phyloP scores from a whole-genome alignment of 2,329 filamentous ascomycete genomes.

The Leptographium galeiforme region DNA sequence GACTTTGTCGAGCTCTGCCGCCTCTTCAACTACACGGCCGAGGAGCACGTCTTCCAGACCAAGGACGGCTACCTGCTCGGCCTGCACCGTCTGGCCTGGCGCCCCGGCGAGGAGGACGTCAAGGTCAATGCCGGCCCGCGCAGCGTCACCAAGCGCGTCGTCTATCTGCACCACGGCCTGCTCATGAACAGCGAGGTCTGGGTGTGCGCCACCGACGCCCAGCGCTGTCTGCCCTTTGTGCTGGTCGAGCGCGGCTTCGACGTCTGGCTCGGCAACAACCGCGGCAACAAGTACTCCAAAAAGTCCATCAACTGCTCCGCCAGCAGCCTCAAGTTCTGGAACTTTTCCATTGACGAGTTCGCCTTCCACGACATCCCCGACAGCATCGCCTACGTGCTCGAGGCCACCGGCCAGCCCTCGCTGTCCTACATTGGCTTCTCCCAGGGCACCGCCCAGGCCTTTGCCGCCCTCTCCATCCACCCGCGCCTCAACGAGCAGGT shows the following conservation, averaged over 20 bases:
- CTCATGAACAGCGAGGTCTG: slow-evolving; percentile 99
- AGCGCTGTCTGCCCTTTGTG: slow-evolving; percentile 77
- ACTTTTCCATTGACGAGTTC: slow-evolving; percentile 97
- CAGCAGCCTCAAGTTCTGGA: slow-evolving; percentile 71
- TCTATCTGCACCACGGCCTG: slow-evolving; percentile 89
- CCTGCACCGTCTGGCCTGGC: slow-evolving; percentile 74
- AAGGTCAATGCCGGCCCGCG: slow-evolving; percentile 60
- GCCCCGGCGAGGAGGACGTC: slow-evolving; percentile 64
- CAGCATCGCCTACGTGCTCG: slow-evolving; percentile 81
- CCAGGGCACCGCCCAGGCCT: slow-evolving; percentile 92
- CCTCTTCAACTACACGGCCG: slow-evolving; percentile 80
- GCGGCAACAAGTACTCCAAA: slow-evolving; percentile 98
- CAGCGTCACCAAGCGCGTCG: slow-evolving; percentile 66
- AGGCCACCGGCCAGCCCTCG: slow-evolving; percentile 67
- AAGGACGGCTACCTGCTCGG: slow-evolving; percentile 87
- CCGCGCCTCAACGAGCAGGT: slow-evolving; percentile 84
- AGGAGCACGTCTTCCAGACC: slow-evolving; percentile 93
- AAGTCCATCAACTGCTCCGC: slow-evolving; percentile 72
- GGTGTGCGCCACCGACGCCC: slow-evolving; percentile 80
- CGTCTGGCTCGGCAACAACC: slow-evolving; percentile 96
- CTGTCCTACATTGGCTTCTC: slow-evolving; percentile 96
- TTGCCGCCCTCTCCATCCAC: slow-evolving; percentile 84
- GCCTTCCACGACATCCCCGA: slow-evolving; percentile 96
- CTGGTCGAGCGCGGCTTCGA: slow-evolving; percentile 87
- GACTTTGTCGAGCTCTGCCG: slow-evolving; percentile 93